Evolutionary conservation across 371 early-diverging fungal genomes (phyloP), one percentile per base, ranked within the genome.

Genomic region (Mucor mucedo): DNA sequence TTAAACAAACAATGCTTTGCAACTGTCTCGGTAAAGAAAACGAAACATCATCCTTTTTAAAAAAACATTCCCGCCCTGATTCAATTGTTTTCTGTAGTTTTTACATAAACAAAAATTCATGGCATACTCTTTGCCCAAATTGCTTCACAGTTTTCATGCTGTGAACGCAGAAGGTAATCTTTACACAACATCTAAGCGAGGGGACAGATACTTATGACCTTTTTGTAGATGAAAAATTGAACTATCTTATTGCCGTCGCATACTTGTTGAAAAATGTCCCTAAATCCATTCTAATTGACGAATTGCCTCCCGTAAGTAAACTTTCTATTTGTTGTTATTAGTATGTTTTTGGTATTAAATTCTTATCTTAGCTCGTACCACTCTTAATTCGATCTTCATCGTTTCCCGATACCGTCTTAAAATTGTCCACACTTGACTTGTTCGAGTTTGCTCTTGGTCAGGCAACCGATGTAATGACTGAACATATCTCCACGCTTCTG

Each of bases 81-180:
- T 21, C 21, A 21, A 21, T 21, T 21, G 1, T 21, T n/a, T 13
- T 49, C 27, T 33, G 14, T 79, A 90, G 88, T 73, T 91, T n/a
- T 72, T 95, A 38, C 87, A 89, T 70, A 90, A 90, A 71, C 95
- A 95, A 75, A 82, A 90, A 14, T 88, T 94, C 64, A 95, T 93
- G 74, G 82, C 84, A 44, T 73, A 80, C 38, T 83, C 85, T 35
- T 75, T 90, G 28, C 93, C 97, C 7, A 77, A 72, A 45, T 72
- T 97, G 5, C 82, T 90, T 3, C 40, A 77, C 1, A 84, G 86
- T 3, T 92, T 93, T 63, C 74, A 82, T 8, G 66, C 88, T 1
- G 30, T 35, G 9, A 5, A 50, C 38, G 50, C 32, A 28, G 58
- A 58, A 64, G 58, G 58, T 64, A 45, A 60, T 16, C 45, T 59